phyloP scores from a whole-genome alignment of 495 filamentous ascomycete genomes.

The Hyphodiscus hymeniophilus region DNA sequence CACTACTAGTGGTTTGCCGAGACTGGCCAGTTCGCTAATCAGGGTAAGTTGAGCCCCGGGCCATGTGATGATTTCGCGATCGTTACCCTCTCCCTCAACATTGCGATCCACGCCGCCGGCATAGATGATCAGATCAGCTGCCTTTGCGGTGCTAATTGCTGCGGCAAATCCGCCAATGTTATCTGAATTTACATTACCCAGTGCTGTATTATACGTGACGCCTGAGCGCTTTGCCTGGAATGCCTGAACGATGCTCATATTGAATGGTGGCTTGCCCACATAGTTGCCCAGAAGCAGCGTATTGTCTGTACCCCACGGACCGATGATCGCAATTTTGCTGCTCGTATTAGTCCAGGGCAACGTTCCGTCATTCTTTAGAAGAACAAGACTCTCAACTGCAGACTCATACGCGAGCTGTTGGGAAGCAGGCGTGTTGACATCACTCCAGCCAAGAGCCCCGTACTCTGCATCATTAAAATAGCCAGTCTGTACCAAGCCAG shows the following conservation, averaged over 20 bases:
- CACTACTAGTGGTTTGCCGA: conserved; percentile 34
- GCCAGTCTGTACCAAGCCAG: conserved; percentile 28
- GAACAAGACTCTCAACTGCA: conserved; percentile 27
- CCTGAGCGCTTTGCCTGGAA: conserved; percentile 26
- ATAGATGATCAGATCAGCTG: conserved; percentile 35
- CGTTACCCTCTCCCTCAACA: conserved; percentile 32
- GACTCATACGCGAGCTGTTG: conserved; percentile 28
- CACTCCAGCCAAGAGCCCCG: conserved; percentile 24
- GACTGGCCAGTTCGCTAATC: conserved; percentile 28
- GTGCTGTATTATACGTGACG: conserved; percentile 42
- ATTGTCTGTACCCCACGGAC: conserved; percentile 31
- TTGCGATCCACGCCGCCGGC: conserved; percentile 36
- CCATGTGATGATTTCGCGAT: conserved; percentile 35
- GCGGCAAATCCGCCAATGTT: conserved; percentile 22
- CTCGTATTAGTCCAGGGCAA: conserved; percentile 30
- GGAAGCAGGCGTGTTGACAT: conserved; percentile 24
- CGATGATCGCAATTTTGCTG: conserved; percentile 31
- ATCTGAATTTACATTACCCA: conserved; percentile 30
- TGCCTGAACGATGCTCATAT: conserved; percentile 27
- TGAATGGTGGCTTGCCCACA: conserved; percentile 29
- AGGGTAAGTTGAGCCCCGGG: conserved; percentile 33
- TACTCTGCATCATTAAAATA: conserved; percentile 30
- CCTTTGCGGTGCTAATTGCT: conserved; percentile 27
- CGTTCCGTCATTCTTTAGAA: conserved; percentile 33
- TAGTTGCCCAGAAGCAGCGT: conserved; percentile 34